These are phyloP conservation scores for Pulveroboletus frians DNA, from an alignment of 768 basidiomycete species.

Conservation along the genomic window DNA sequence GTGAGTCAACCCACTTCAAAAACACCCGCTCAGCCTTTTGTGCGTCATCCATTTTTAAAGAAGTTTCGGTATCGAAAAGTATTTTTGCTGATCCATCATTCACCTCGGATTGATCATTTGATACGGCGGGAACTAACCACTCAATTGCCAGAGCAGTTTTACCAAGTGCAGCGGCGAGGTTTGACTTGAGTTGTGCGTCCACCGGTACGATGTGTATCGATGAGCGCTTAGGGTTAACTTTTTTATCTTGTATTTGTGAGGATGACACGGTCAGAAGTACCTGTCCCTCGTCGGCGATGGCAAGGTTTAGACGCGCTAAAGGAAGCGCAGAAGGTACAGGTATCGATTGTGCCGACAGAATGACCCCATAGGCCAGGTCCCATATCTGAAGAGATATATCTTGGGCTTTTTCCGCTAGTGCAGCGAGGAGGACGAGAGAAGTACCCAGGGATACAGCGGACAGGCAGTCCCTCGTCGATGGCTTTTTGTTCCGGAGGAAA, in stretches of 20 bases:
- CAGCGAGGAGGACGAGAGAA: constrained; percentile 54
- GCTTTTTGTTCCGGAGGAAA: constrained; percentile 5
- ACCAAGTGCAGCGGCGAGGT: constrained; percentile 59
- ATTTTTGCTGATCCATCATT: constrained; percentile 27
- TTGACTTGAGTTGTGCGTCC: constrained; percentile 49
- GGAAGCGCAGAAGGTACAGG: constrained; percentile 43
- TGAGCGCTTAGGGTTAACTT: constrained; percentile 33
- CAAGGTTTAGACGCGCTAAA: constrained; percentile 27
- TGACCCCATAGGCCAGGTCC: constrained; percentile 64
- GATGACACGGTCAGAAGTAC: constrained; percentile 49
- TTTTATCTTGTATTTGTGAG: constrained; percentile 9
- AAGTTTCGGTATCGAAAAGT: constrained; percentile 34
- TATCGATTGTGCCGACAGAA: constrained; percentile 51
- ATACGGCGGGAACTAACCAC: constrained; percentile 38
- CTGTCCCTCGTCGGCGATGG: constrained; percentile 40
- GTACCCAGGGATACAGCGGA: constrained; percentile 49
- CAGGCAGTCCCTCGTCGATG: constrained; percentile 14
- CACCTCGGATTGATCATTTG: constrained; percentile 11
- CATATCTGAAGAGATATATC: constrained; percentile 57
- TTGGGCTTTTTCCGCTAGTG: constrained; percentile 27
- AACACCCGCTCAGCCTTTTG: constrained; percentile 56
- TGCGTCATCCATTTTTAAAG: constrained; percentile 40
- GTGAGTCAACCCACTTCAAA: constrained; percentile 51
- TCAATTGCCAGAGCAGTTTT: constrained; percentile 38
- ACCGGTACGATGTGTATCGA: constrained; percentile 58